Evolutionary conservation across 2,329 filamentous ascomycete species (phyloP), one percentile per base, ranked within the genome.

Genomic region (Ceratocystis smalleyi): DNA sequence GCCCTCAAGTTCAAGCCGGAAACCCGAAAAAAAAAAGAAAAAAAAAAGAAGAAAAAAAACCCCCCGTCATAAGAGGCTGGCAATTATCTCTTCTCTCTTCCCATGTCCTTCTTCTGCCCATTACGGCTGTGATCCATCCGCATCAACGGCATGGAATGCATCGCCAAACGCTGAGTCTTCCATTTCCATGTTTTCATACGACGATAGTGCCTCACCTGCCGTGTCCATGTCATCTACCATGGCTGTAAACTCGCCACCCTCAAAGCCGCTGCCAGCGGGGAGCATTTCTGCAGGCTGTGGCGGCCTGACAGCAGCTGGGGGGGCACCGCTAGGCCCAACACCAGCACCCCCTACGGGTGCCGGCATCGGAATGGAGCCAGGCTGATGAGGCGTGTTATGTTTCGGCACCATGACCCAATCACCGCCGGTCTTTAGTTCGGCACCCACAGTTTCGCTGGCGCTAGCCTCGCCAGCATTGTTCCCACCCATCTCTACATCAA

Each of bases 161-260:
- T 94, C 88, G 2, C 88, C 89, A 75, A 94, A 94, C 1, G 88
- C 89, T 43, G 86, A 89, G 70, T 91, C 87, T 59, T 89, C 87
- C 77, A 90, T 81, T 68, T 86, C 86, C 76, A 85, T 81, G 69
- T 81, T 79, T 62, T 85, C 73, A 71, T 81, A 80, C n/a, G 82
- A 81, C 1, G 84, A 84, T 43, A 90, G 75, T 2, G 85, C 87
- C 70, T 89, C 86, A 15, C 85, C 86, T 0, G 86, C 87, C 27
- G 85, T 84, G 72, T 91, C 85, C 54, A 88, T 74, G 68, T 87
- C 83, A 68, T 87, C 83, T 17, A 79, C 83, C 6, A 87, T 76
- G 30, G 83, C 81, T 70, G 79, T 80, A 68, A 86, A 87, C 70
- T 86, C 84, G 69, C 80, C 81, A 64, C 79, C 76, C 69, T 85